A percentile compares a stretch with the other conserved stretches of the same genome.
Conservation (phyloP, 306 rosid species). For the Corylus heterophylla region DNA sequence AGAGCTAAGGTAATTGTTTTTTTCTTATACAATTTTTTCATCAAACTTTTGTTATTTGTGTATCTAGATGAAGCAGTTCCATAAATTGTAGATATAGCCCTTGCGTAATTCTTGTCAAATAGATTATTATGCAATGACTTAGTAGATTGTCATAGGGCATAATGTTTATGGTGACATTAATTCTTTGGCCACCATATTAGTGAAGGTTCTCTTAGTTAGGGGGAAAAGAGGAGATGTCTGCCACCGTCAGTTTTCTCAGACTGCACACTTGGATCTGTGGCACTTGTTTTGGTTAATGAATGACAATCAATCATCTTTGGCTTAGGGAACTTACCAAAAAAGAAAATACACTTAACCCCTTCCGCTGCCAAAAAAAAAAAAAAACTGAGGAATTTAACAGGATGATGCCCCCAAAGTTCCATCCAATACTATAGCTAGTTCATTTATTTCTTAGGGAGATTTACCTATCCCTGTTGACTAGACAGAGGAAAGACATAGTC, state of each 20-base stretch:
- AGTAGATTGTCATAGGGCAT: not conserved
- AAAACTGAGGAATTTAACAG: not conserved
- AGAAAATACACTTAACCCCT: not conserved
- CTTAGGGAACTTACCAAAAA: not conserved
- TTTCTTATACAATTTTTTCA: not conserved
- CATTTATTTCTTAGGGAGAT: not conserved
- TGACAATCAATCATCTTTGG: not conserved
- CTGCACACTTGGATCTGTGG: not conserved
- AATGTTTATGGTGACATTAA: not conserved
- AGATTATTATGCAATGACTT: not conserved
- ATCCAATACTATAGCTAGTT: not conserved
- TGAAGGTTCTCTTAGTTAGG: not conserved
- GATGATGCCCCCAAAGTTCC: not conserved
- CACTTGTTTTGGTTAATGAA: not conserved
- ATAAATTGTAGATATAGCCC: not conserved
- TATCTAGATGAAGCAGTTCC: not conserved
- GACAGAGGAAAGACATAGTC: not conserved
- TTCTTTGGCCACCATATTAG: not conserved
- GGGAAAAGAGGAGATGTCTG: not conserved
- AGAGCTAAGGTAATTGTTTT: constrained; percentile 61
- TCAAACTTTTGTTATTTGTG: not conserved
- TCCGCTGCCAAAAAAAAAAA: not conserved
- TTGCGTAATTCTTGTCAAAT: not conserved
- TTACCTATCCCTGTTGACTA: not conserved
- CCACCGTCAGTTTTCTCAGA: not conserved